Evolutionary conservation across 441 rosid genomes (phyloP), one percentile per base, ranked within the genome.

Genomic region (Mallotus repandus): DNA sequence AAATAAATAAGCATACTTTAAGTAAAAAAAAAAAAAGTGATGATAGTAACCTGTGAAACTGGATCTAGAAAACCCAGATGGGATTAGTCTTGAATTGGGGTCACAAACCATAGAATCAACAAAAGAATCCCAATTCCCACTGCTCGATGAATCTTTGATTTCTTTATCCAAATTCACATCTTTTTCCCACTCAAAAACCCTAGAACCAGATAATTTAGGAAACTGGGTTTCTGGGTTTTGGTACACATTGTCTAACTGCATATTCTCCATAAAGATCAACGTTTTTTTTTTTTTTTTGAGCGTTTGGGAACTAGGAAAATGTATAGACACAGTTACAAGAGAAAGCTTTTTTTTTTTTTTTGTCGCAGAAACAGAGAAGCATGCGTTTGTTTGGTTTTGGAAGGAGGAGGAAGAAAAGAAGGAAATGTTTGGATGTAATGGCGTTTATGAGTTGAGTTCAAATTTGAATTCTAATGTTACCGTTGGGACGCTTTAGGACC

Each of bases 61-160:
- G 43, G 89, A 69, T 82, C 61, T 83, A 15, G 83, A 52, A 77
- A 90, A 86, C 76, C 98, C 98, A 50, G 71, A 61, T 15, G 71
- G 80, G 6, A 91, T 79, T 4, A 91, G 77, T 74, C 87, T 82
- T 58, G 97, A 86, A 78, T 77, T 85, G 7, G 96, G 83, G 81
- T 90, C 97, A 66, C 93, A 91, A 14, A 93, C 82, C 93, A 91
- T 85, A 4, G 82, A 86, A 78, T 86, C 93, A 50, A 73, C 79
- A 58, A 75, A 73, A 76, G 86, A 81, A 48, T 79, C 91, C 43
- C 69, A 82, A 52, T 73, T 80, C 18, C 81, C 86, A 70, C 14
- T 15, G 72, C 21, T 63, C 5, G 41, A 5, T 35, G 86, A 80
- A 67, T 75, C 88, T 74, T 78, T 65, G 62, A 56, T 67, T 73